phyloP scores from a whole-genome alignment of 2,329 filamentous ascomycete genomes.

The Diaporthe batatas region DNA sequence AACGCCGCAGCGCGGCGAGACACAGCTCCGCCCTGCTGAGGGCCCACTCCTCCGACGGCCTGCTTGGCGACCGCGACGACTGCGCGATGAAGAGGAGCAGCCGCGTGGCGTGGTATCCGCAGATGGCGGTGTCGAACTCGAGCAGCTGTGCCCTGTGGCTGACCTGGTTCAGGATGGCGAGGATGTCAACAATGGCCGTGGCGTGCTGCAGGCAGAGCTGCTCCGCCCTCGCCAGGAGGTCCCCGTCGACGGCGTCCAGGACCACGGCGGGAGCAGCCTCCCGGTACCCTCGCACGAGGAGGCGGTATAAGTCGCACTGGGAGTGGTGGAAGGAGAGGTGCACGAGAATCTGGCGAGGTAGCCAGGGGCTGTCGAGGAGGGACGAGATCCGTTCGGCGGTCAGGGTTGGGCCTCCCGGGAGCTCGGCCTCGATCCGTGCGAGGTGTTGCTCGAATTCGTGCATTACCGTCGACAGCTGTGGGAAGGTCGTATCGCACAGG shows the following conservation, averaged over 20 bases:
- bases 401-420: conserved; percentile 28
- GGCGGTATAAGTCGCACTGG: conserved; percentile 59
- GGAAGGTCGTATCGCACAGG: conserved; percentile 36
- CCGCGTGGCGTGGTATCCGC: conserved; percentile 45
- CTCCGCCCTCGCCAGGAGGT: conserved; percentile 50
- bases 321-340: conserved; percentile 57
- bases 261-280: conserved; percentile 54
- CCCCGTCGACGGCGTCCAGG: conserved; percentile 47
- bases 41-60: conserved; percentile 45
- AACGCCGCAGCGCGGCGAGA: conserved; percentile 46
- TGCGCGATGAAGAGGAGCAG: conserved; percentile 46
- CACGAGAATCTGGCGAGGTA: conserved; percentile 48
- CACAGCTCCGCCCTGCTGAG: conserved; percentile 48
- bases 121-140: conserved; percentile 46
- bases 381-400: conserved; percentile 31
- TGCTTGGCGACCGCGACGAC: conserved; percentile 34
- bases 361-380: conserved; percentile 43
- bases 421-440: conserved; percentile 29
- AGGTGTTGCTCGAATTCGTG: conserved; percentile 40
- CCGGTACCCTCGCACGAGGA: conserved; percentile 56
- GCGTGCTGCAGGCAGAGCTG: conserved; percentile 40
- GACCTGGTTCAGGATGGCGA: conserved; percentile 44
- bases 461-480: conserved; percentile 37
- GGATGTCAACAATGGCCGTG: conserved; percentile 42
- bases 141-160: conserved; percentile 40